These are phyloP conservation scores for Vishniacozyma victoriae DNA, from an alignment of 768 basidiomycete genomes.

Conservation along the genomic window DNA sequence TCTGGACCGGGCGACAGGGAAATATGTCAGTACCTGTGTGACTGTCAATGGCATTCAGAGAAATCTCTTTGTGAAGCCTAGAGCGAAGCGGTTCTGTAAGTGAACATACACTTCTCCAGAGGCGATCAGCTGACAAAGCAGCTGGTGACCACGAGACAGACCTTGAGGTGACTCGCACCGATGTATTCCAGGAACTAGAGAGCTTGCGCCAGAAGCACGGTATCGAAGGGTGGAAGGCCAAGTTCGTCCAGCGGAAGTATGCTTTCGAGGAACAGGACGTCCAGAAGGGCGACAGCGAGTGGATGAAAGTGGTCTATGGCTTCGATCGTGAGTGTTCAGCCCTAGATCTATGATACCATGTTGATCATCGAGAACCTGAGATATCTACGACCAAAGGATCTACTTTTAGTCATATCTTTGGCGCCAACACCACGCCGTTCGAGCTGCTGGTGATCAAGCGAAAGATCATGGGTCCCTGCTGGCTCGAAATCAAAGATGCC, in stretches of 20 bases:
- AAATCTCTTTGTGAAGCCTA: conserved; percentile 82
- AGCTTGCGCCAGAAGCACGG: conserved; percentile 63
- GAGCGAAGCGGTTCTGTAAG: conserved; percentile 57
- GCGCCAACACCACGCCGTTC: conserved; percentile 86
- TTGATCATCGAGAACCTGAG: conserved; percentile 56
- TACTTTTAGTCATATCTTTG: conserved; percentile 81
- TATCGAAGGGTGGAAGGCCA: conserved; percentile 71
- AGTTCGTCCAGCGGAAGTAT: conserved; percentile 82
- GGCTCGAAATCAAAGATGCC: conserved; percentile 78
- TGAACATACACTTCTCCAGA: no score
- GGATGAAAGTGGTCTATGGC: conserved; percentile 89
- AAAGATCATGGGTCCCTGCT: conserved; percentile 98
- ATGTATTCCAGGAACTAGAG: conserved; percentile 80
- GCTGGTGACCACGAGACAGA: conserved; percentile 68
- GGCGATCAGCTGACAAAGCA: conserved; percentile 6
- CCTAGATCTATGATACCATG: background rate
- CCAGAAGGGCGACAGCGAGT: conserved; percentile 67
- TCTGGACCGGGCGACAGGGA: conserved; percentile 62
- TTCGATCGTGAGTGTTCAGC: conserved; percentile 78
- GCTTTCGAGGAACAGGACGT: conserved; percentile 82
- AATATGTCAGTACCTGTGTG: conserved; percentile 71
- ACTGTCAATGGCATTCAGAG: conserved; percentile 78
- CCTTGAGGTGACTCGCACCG: conserved; percentile 60
- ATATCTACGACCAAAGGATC: conserved; percentile 70
- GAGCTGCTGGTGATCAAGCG: conserved; percentile 88